Evolutionary conservation across 768 basidiomycete species (phyloP).

Genomic region (Hygrophoropsis aurantiaca): DNA sequence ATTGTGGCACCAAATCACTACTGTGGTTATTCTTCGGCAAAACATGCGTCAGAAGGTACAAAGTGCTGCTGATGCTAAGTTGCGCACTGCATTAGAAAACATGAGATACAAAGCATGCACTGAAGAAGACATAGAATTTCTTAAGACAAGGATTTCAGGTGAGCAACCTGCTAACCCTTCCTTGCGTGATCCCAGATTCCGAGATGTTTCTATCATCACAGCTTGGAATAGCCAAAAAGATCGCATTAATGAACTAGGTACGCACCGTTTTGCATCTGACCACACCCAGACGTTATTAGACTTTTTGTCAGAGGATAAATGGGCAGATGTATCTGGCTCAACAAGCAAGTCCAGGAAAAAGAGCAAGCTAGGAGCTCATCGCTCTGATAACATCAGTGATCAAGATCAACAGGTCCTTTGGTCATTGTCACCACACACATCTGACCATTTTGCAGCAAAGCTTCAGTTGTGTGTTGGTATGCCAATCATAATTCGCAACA

Average conservation of each 20-base stretch:
- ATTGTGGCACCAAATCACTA: slow-evolving; percentile 35
- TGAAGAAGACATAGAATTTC: slow-evolving; percentile 32
- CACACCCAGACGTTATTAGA: slow-evolving; percentile 18
- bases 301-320: slow-evolving; percentile 28
- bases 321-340: not conserved
- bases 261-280: slow-evolving; percentile 32
- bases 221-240: slow-evolving; percentile 36
- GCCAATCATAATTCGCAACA: slow-evolving; percentile 29
- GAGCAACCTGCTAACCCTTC: slow-evolving; percentile 11
- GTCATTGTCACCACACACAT: no score
- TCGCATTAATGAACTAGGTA: slow-evolving; percentile 34
- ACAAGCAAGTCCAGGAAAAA: no score
- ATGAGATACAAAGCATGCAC: slow-evolving; percentile 42
- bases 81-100: slow-evolving; percentile 33
- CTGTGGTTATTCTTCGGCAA: slow-evolving; percentile 32
- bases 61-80: slow-evolving; percentile 22
- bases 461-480: no score
- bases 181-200: slow-evolving; percentile 19
- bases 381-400: slow-evolving; percentile 23
- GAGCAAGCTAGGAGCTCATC: not conserved
- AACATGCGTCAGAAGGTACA: slow-evolving; percentile 35
- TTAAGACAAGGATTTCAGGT: slow-evolving; percentile 22
- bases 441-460: no score
- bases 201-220: slow-evolving; percentile 39
- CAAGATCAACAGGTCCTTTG: slow-evolving; percentile 5